Evolutionary conservation across 805 yeast species (phyloP), one percentile per base, ranked within the genome.

Genomic region (Kodamaea sagamina): DNA sequence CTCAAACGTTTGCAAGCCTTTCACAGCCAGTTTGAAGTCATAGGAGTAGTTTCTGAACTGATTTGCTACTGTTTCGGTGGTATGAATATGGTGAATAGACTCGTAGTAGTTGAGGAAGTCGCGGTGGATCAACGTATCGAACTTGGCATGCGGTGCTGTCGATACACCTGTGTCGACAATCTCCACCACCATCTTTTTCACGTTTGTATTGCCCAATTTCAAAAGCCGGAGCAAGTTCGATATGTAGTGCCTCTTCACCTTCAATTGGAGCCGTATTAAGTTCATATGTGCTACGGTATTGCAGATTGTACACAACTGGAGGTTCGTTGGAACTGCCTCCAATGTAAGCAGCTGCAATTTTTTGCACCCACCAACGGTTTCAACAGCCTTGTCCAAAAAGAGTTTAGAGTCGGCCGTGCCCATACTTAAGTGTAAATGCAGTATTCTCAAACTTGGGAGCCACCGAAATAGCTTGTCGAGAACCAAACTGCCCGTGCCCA

Each of bases 71-170:
- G 19, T 36, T 28, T 36, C 25, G 4, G 27, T 35, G 11, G 32
- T 38, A 3, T 7, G 32, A 9, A 19, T 24, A 26, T 26, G 34
- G 29, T 40, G 40, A 24, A 41, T 35, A 12, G 40, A 35, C 36
- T 41, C 44, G 29, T 41, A 35, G 18, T 41, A 36, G 25, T 41
- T 26, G 10, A 41, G 26, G 24, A 41, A 41, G 32, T 36, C 44
- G 10, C 44, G 13, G 36, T 41, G 44, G 21, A 41, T 41, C 16
- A 41, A 36, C 7, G 44, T 36, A 18, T 41, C 44, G 36, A 34
- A 41, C 35, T 41, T 41, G n/a, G 39, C 21, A 6, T 36, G 40
- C 3, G 28, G 35, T 8, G 36, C 12, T 4, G 18, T 28, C 21
- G 12, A 10, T 7, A 18, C 44, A 11, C 16, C 26, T 2, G 31